Evolutionary conservation across 345 rosid genomes (phyloP).

Genomic region (Moricandia arvensis): DNA sequence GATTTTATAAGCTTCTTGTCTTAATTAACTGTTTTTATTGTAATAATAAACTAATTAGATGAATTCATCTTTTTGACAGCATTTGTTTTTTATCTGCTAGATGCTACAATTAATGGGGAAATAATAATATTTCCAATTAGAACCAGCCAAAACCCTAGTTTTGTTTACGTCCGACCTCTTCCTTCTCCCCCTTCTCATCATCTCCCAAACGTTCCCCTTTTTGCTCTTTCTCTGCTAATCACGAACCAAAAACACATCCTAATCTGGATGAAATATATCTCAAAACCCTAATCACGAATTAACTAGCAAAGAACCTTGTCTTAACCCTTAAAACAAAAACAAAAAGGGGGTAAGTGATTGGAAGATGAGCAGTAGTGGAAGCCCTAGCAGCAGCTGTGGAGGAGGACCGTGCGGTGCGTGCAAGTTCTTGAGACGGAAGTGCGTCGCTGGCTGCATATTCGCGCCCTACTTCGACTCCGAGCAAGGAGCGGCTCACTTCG

Average conservation of each 20-base stretch:
- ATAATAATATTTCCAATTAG: constrained; percentile 12
- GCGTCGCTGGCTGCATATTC: constrained; percentile 74
- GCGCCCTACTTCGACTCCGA: constrained; percentile 82
- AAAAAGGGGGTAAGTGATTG: not conserved
- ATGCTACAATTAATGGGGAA: not conserved
- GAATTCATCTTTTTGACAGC: not conserved
- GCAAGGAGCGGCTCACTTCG: constrained; percentile 79
- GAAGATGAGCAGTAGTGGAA: constrained; percentile 36
- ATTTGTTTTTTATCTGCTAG: constrained; percentile 1
- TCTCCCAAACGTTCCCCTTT: constrained; percentile 18
- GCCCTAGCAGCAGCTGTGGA: constrained; percentile 40
- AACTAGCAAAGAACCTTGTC: not conserved
- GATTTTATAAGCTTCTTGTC: constrained; percentile 3
- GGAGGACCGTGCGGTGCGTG: constrained; percentile 91
- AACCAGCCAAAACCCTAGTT: constrained; percentile 37
- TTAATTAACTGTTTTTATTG: constrained; percentile 12
- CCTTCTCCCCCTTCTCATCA: constrained; percentile 15
- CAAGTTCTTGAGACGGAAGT: constrained; percentile 76
- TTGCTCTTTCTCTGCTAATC: not conserved
- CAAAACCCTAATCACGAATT: constrained; percentile 24
- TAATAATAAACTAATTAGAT: constrained; percentile 11
- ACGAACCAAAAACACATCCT: not conserved
- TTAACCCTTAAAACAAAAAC: not conserved
- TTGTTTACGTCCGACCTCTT: constrained; percentile 27
- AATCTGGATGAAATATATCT: constrained; percentile 6